Percentiles rank a stretch among this genome's conserved stretches.
Conservation (phyloP, 345 rosid species). For the Pseudoturritis turrita region DNA sequence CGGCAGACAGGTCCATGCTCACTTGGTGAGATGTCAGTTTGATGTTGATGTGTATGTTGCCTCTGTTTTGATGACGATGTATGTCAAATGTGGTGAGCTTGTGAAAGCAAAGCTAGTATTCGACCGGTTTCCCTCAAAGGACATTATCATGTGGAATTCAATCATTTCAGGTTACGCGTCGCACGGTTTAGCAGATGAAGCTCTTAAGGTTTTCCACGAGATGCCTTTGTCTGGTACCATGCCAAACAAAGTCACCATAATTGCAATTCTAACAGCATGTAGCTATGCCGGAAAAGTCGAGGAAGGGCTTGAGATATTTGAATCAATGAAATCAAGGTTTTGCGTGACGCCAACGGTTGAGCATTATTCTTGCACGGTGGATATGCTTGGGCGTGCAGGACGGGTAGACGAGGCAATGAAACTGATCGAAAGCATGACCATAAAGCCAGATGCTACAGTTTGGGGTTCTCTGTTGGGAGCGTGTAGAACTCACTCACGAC, state of each 20-base stretch:
- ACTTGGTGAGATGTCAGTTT: conserved; percentile 52
- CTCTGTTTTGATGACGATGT: conserved; percentile 80
- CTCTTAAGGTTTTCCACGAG: conserved; percentile 53
- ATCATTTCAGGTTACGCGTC: conserved; percentile 71
- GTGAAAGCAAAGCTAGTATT: conserved; percentile 55
- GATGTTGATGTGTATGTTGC: conserved; percentile 67
- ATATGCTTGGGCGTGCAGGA: conserved; percentile 84
- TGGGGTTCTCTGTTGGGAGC: conserved; percentile 86
- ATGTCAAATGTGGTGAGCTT: conserved; percentile 75
- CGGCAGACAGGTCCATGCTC: conserved; percentile 73
- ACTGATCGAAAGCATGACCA: conserved; percentile 54
- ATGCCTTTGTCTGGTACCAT: conserved; percentile 50
- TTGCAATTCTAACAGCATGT: conserved; percentile 79
- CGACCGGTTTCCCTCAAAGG: conserved; percentile 54
- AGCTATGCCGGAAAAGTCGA: conserved; percentile 63
- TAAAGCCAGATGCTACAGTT: conserved; percentile 71
- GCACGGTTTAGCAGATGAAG: conserved; percentile 69
- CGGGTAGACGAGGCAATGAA: conserved; percentile 57
- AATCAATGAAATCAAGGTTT: conserved; percentile 57
- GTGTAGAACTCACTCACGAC: conserved; percentile 57
- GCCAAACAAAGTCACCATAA: conserved; percentile 67
- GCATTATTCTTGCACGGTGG: conserved; percentile 80
- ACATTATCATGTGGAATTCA: conserved; percentile 81
- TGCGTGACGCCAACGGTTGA: conserved; percentile 44
- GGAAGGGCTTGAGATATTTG: conserved; percentile 63